Conservation (phyloP, 2,329 filamentous ascomycete genomes). For the Xylaria sp. region DNA sequence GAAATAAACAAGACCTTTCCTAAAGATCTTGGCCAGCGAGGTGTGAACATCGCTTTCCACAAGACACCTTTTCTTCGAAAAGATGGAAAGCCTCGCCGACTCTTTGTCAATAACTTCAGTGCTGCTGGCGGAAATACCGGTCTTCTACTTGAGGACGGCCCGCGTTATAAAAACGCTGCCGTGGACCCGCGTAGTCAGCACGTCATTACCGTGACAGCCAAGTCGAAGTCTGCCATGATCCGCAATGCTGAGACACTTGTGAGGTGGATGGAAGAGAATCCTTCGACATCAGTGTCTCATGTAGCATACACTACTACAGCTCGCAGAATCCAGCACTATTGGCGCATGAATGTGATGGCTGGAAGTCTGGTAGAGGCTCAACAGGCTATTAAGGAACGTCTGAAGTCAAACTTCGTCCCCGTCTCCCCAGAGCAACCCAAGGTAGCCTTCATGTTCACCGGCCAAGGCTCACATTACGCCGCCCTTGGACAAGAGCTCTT, state of each 20-base stretch:
- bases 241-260: constrained; percentile 63
- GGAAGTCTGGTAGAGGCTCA: constrained; percentile 50
- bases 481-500: constrained; percentile 59
- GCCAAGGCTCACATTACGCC: constrained; percentile 61
- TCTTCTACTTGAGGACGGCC: constrained; percentile 67
- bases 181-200: constrained; percentile 62
- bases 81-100: constrained; percentile 52
- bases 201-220: constrained; percentile 63
- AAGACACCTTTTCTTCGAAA: constrained; percentile 56
- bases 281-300: constrained; percentile 58
- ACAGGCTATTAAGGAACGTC: constrained; percentile 48
- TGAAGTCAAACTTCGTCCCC: constrained; percentile 51
- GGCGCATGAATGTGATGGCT: constrained; percentile 57
- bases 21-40: constrained; percentile 59
- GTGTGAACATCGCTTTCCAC: constrained; percentile 63
- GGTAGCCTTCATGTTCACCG: constrained; percentile 61
- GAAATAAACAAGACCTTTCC: constrained; percentile 66
- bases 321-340: constrained; percentile 64
- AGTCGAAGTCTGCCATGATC: constrained; percentile 60
- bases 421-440: constrained; percentile 52
- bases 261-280: constrained; percentile 57
- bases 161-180: constrained; percentile 42
- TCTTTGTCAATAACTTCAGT: constrained; percentile 72
- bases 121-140: constrained; percentile 76
- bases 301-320: constrained; percentile 73